Evolutionary conservation across 2,329 filamentous ascomycete species (phyloP).

Genomic region (Trichoderma hamatum): DNA sequence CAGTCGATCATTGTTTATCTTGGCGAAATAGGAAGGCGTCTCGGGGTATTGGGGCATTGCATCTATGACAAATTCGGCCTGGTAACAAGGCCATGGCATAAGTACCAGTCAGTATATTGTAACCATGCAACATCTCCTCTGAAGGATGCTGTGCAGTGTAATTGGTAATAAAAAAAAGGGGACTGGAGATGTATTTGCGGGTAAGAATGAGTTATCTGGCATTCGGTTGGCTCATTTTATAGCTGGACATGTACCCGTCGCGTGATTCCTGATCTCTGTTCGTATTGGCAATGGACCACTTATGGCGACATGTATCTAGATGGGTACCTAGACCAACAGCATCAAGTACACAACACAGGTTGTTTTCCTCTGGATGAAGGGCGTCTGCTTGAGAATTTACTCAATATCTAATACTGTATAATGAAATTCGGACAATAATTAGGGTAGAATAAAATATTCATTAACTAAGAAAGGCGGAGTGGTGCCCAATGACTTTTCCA

Average conservation of each 20-base stretch:
- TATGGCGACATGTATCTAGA: background rate
- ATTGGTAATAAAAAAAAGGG: conserved; percentile 7
- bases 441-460: background rate
- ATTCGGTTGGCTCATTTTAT: background rate
- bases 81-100: background rate
- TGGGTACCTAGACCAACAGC: background rate
- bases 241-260: background rate
- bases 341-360: background rate
- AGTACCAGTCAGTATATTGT: background rate
- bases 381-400: background rate
- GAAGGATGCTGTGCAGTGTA: background rate
- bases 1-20: background rate
- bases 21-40: background rate
- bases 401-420: no score
- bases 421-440: background rate
- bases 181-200: background rate
- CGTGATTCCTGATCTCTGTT: conserved; percentile 7
- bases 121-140: background rate
- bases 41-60: background rate
- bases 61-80: background rate
- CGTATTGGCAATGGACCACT: conserved; percentile 11
- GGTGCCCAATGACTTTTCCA: background rate
- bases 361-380: background rate
- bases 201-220: background rate
- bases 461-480: background rate